Percentiles rank a stretch among this genome's conserved stretches.
phyloP scores from a whole-genome alignment of 148 eudicot genomes.

The Diospyros kaki region DNA sequence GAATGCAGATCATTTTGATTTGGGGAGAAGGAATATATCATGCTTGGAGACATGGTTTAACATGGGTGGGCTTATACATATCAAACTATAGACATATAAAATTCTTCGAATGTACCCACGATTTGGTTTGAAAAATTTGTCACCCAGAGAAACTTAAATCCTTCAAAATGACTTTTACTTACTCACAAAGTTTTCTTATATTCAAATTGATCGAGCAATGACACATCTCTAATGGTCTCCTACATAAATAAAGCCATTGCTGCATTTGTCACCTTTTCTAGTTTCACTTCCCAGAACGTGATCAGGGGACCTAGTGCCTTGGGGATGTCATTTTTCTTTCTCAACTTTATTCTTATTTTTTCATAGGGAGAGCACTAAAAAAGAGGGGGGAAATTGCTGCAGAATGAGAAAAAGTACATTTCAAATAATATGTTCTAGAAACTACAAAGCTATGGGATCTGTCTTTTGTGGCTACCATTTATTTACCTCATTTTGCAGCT shows the following conservation, averaged over 20 bases:
- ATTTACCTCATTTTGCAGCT: conserved; percentile 40
- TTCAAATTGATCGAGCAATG: not conserved
- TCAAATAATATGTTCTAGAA: not conserved
- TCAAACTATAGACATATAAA: not conserved
- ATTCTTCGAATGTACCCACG: not conserved
- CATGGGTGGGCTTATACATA: not conserved
- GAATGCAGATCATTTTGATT: not conserved
- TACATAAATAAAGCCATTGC: not conserved
- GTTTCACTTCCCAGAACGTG: not conserved
- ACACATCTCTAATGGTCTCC: not conserved
- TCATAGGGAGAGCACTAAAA: not conserved
- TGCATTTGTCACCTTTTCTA: not conserved
- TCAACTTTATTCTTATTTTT: not conserved
- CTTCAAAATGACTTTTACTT: not conserved
- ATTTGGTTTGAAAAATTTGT: not conserved
- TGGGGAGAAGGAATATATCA: not conserved
- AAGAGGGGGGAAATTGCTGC: not conserved
- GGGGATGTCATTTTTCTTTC: not conserved
- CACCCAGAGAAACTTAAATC: not conserved
- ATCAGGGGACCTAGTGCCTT: too few species aligned
- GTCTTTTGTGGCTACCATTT: not conserved
- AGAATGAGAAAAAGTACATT: not conserved
- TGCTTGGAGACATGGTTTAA: not conserved
- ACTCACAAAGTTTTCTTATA: not conserved
- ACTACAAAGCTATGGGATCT: not conserved